Percentiles rank a stretch among this genome's conserved stretches.
Conservation (phyloP, 805 yeast species). For the Yarrowia yakushimensis region DNA sequence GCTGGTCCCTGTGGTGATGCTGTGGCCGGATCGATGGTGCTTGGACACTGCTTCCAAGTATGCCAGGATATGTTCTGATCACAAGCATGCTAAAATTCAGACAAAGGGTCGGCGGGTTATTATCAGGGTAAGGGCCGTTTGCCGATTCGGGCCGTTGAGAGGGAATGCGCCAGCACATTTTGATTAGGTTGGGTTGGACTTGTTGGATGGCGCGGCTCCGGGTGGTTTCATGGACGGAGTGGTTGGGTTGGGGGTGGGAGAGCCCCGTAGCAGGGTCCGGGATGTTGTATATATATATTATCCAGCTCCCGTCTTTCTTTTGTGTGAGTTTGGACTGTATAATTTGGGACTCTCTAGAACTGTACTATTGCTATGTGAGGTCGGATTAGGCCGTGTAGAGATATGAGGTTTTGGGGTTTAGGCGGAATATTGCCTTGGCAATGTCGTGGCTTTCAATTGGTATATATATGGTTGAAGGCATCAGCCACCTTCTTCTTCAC, state of each 20-base stretch:
- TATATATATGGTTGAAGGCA: no score
- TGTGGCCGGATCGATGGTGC: not conserved
- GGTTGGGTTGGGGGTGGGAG: not conserved
- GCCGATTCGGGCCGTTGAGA: not conserved
- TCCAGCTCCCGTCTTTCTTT: not conserved
- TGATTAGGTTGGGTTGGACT: constrained; percentile 7
- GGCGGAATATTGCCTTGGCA: no score
- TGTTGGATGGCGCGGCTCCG: no score
- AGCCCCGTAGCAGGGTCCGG: not conserved
- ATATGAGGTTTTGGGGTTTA: no score
- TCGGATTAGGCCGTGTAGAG: not conserved
- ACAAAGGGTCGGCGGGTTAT: constrained; percentile 14
- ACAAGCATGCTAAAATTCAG: constrained; percentile 15
- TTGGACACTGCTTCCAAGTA: constrained; percentile 7
- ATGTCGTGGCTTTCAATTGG: no score
- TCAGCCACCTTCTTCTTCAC: no score
- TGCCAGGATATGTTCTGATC: constrained; percentile 8
- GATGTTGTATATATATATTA: not conserved
- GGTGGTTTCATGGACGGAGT: no score
- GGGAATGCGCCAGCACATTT: constrained; percentile 12
- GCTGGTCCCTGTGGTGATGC: not conserved
- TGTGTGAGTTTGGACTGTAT: constrained; percentile 9
- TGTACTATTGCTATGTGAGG: not conserved
- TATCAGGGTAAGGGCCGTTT: not conserved
- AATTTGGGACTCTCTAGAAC: not conserved